A percentile compares a stretch with the other conserved stretches of the same genome.
These are phyloP conservation scores for Auricularia sp. DNA, from an alignment of 768 basidiomycete species.

Conservation along the genomic window DNA sequence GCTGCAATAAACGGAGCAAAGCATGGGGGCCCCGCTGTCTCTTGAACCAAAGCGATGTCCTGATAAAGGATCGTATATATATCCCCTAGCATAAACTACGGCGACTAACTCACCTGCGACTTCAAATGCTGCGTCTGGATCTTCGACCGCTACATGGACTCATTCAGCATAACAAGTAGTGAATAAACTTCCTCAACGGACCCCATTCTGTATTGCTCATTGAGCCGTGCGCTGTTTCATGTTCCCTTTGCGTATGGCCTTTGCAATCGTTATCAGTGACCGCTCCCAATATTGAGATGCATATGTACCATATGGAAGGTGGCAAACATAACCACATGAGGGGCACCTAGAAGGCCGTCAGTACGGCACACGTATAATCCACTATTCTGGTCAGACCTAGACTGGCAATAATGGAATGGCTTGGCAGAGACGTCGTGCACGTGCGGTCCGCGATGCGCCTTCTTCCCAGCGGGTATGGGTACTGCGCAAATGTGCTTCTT, in stretches of 20 bases:
- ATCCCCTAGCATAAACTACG: too few relatives aligned
- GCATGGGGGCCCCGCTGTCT: slow-evolving; percentile 47
- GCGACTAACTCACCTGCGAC: slow-evolving; percentile 28
- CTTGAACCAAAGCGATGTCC: not conserved
- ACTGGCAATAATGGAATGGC: slow-evolving; percentile 47
- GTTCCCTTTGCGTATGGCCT: slow-evolving; percentile 52
- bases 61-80: too few relatives aligned
- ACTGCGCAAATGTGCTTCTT: slow-evolving; percentile 42
- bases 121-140: slow-evolving; percentile 37
- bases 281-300: too few relatives aligned
- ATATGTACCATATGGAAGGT: slow-evolving; percentile 24
- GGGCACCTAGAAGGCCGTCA: slow-evolving; percentile 29
- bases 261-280: not conserved
- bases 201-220: not conserved
- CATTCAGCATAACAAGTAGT: not conserved
- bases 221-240: slow-evolving; percentile 48
- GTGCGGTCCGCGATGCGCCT: slow-evolving; percentile 36
- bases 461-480: slow-evolving; percentile 32
- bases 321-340: slow-evolving; percentile 50
- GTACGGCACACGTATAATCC: too few relatives aligned
- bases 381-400: slow-evolving; percentile 19
- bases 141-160: slow-evolving; percentile 37
- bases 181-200: not conserved
- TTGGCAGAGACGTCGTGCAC: slow-evolving; percentile 34
- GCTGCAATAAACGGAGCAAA: slow-evolving; percentile 48